Percentiles rank a stretch among this genome's conserved stretches.
phyloP scores from a whole-genome alignment of 345 rosid species.

The Dipteronia sinensis region DNA sequence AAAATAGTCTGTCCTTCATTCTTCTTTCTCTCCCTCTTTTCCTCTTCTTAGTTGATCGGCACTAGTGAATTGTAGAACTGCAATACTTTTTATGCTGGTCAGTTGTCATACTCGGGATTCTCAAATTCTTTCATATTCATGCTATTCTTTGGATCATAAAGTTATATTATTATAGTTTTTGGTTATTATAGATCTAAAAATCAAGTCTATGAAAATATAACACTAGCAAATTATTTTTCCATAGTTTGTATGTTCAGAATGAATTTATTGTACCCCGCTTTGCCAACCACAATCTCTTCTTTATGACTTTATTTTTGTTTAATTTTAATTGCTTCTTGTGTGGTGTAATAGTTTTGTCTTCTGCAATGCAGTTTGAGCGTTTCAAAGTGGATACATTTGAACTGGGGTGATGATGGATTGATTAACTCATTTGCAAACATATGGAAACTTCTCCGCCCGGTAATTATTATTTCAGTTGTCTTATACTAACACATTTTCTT shows the following conservation, averaged over 20 bases:
- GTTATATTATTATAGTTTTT: not conserved
- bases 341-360: slow-evolving; percentile 18
- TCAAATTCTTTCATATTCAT: not conserved
- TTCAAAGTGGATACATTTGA: slow-evolving; percentile 96
- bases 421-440: slow-evolving; percentile 70
- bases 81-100: not conserved
- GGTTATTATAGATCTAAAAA: not conserved
- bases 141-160: slow-evolving; percentile 1
- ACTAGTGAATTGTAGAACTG: not conserved
- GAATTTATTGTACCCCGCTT: not conserved
- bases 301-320: not conserved
- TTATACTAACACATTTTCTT: not conserved
- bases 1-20: not conserved
- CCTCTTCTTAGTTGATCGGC: not conserved
- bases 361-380: slow-evolving; percentile 74
- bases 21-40: not conserved
- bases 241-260: not conserved
- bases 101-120: not conserved
- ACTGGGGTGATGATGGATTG: slow-evolving; percentile 96
- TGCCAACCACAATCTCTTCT: not conserved
- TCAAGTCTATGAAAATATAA: not conserved
- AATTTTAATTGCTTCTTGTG: not conserved
- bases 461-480: slow-evolving; percentile 27
- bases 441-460: slow-evolving; percentile 82
- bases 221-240: too few relatives aligned